Conservation (phyloP, 2,329 filamentous ascomycete genomes). For the Aureobasidium melanogenum region DNA sequence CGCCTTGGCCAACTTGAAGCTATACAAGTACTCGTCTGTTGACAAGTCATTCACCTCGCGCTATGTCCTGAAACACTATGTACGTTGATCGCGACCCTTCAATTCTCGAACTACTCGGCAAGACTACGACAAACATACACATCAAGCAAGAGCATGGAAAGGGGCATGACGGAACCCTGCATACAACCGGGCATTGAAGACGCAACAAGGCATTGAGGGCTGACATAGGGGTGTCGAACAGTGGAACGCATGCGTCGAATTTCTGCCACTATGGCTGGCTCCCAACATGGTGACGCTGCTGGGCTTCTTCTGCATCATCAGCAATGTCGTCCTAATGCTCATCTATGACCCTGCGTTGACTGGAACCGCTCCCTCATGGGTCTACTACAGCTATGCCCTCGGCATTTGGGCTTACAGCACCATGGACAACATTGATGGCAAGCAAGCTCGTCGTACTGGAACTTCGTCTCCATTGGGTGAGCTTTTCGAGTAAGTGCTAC, state of each 20-base stretch:
- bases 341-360: constrained; percentile 82
- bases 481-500: constrained; percentile 66
- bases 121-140: background rate
- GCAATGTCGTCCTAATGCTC: constrained; percentile 66
- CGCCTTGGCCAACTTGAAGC: constrained; percentile 79
- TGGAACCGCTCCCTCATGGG: constrained; percentile 78
- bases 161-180: background rate
- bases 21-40: constrained; percentile 95
- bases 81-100: constrained; percentile 41
- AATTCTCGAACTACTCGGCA: background rate
- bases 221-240: constrained; percentile 32
- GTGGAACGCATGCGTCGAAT: constrained; percentile 95
- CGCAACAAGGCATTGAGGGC: background rate
- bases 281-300: constrained; percentile 96
- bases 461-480: constrained; percentile 93
- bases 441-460: constrained; percentile 88
- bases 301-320: constrained; percentile 89
- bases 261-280: constrained; percentile 90
- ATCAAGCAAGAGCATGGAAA: constrained; percentile 5
- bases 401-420: constrained; percentile 98
- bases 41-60: constrained; percentile 91
- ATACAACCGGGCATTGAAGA: background rate
- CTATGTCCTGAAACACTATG: constrained; percentile 91
- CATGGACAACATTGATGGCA: constrained; percentile 98
- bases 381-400: constrained; percentile 92